phyloP scores from a whole-genome alignment of 768 basidiomycete genomes.

The Hydnomerulius pinastri region DNA sequence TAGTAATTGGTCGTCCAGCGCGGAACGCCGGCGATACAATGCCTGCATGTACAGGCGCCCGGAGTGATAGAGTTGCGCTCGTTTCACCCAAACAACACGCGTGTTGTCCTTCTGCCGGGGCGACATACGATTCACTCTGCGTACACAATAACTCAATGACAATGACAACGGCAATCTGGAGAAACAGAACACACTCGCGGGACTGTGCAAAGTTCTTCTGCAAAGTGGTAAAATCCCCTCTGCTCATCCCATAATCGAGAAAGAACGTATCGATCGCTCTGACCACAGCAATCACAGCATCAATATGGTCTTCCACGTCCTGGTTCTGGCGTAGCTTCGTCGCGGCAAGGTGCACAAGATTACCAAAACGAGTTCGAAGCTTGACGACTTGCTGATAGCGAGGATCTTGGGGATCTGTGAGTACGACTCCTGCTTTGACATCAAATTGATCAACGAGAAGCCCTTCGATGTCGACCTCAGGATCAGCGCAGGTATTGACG shows the following conservation, averaged over 20 bases:
- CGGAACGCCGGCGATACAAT: slow-evolving; percentile 70
- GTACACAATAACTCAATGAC: slow-evolving; percentile 1
- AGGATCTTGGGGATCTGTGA: slow-evolving; percentile 72
- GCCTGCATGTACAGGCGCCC: slow-evolving; percentile 77
- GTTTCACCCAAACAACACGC: slow-evolving; percentile 71
- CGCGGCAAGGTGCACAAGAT: slow-evolving; percentile 68
- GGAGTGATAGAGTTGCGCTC: slow-evolving; percentile 78
- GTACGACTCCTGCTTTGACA: slow-evolving; percentile 72
- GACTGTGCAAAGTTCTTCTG: slow-evolving; percentile 48
- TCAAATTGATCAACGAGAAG: slow-evolving; percentile 67
- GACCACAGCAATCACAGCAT: slow-evolving; percentile 74
- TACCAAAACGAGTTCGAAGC: slow-evolving; percentile 66
- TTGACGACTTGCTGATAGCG: slow-evolving; percentile 66
- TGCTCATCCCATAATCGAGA: slow-evolving; percentile 66
- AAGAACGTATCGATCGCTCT: slow-evolving; percentile 77
- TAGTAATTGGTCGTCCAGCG: slow-evolving; percentile 71
- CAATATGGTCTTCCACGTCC: slow-evolving; percentile 80
- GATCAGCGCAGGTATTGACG: slow-evolving; percentile 56
- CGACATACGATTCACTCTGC: slow-evolving; percentile 67
- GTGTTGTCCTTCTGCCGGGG: slow-evolving; percentile 74
- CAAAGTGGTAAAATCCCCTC: slow-evolving; percentile 58
- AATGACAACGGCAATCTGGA: background rate
- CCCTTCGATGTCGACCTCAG: slow-evolving; percentile 65
- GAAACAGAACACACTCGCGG: slow-evolving; percentile 24
- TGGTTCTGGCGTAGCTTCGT: slow-evolving; percentile 58